A percentile compares a stretch with the other conserved stretches of the same genome.
Conservation (phyloP, 2,329 filamentous ascomycete species). For the Septoria linicola region DNA sequence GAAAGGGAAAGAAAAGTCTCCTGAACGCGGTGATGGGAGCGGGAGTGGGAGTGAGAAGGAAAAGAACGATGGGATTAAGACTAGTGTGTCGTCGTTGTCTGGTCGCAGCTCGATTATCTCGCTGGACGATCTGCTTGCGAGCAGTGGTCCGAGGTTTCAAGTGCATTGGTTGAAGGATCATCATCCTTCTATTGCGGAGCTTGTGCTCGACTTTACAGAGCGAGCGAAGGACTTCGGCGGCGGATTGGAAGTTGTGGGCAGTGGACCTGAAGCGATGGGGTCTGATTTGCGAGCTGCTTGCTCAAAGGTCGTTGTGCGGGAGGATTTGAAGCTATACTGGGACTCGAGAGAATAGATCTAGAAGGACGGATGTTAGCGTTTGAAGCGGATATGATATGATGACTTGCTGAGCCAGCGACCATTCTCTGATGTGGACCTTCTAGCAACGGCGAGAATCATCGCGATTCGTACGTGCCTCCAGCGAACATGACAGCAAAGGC, state of each 20-base stretch:
- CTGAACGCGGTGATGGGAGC: background rate
- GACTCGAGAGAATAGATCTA: slow-evolving; percentile 28
- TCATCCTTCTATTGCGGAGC: slow-evolving; percentile 26
- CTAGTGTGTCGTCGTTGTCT: slow-evolving; percentile 1
- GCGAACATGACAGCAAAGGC: no score
- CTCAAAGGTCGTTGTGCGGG: slow-evolving; percentile 14
- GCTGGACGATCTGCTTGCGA: slow-evolving; percentile 21
- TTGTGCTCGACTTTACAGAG: slow-evolving; percentile 31
- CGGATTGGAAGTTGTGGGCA: slow-evolving; percentile 29
- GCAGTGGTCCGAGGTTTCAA: slow-evolving; percentile 23
- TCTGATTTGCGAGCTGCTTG: slow-evolving; percentile 31
- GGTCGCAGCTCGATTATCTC: slow-evolving; percentile 1
- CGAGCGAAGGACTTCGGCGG: slow-evolving; percentile 26
- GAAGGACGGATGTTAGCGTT: no score
- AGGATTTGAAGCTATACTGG: slow-evolving; percentile 29
- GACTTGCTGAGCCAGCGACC: no score
- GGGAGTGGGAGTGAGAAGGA: background rate
- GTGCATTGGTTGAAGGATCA: slow-evolving; percentile 29
- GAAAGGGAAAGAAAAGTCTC: slow-evolving; percentile 37
- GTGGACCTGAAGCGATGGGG: slow-evolving; percentile 33
- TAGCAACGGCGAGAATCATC: no score
- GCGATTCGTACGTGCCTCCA: no score
- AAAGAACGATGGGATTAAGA: background rate
- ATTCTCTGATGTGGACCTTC: no score
- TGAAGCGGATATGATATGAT: no score